Base-by-base conservation (phyloP, 371 early-diverging fungal genomes). In the Mortierella sp. region DNA sequence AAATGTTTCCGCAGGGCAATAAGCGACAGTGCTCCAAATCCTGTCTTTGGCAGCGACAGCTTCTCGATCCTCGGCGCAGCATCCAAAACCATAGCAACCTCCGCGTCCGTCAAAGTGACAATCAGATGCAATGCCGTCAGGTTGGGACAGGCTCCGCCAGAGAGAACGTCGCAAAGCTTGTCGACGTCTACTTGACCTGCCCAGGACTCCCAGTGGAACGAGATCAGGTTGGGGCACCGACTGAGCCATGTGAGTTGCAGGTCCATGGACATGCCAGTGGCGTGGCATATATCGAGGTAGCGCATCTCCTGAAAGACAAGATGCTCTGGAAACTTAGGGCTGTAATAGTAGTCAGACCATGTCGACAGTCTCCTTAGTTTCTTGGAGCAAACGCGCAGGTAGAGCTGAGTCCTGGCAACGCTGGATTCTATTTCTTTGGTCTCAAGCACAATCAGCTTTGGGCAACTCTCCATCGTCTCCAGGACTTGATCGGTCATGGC, bases 221-320 rank as follows among this genome's bases (percentile, higher is more conserved):
- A 83, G 3, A 74, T 76, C 73, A 83, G 26, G 3, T 83, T 75
- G 26, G 83, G 83, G 47, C 83, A 83, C n/a, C 80, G 74, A 26
- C 68, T 75, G 70, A 79, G 44, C 83, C 79, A 83, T 19, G 76
- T 63, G 9, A 83, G 52, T 38, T 79, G 76, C 3, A 21, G 13
- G 2, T 44, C 63, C 24, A 75, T 60, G 1, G 73, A 26, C 28
- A 76, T 31, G 6, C 31, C 68, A 3, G 6, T 26, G n/a, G 54
- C 34, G 6, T 72, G 50, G n/a, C 38, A 44, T 26, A 79, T 52
- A 48, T 75, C 74, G n/a, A 82, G 31, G 24, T 76, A 79, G 31
- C 74, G 72, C 74, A 79, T 38, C 42, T 83, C 78, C 63, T n/a
- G 50, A 70, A 81, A 77, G 57, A 70, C 50, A 31, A 81, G 31